These are phyloP conservation scores for Logfia minima DNA, from an alignment of 129 eudicot genomes.

Conservation along the genomic window DNA sequence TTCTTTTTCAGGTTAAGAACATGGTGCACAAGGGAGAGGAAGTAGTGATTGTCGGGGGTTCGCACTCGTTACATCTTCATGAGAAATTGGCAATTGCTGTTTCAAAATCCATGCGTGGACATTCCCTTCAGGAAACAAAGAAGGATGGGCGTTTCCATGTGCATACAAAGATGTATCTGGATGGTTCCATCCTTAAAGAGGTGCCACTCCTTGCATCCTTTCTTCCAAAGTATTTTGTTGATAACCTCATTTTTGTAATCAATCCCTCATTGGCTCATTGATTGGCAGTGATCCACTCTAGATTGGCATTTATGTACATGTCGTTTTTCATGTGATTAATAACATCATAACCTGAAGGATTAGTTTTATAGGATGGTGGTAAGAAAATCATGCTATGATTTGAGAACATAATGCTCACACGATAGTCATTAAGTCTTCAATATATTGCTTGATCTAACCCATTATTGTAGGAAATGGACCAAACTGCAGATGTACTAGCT, in stretches of 20 bases:
- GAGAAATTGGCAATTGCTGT: constrained; percentile 98
- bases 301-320: too few relatives aligned
- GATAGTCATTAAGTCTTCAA: not conserved
- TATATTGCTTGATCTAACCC: constrained; percentile 8
- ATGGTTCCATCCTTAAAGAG: constrained; percentile 98
- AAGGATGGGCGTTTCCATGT: constrained; percentile 98
- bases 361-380: too few relatives aligned
- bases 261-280: too few relatives aligned
- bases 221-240: too few relatives aligned
- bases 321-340: too few relatives aligned
- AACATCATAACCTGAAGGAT: too few relatives aligned
- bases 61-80: constrained; percentile 82
- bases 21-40: constrained; percentile 91
- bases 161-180: constrained; percentile 87
- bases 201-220: constrained; percentile 26
- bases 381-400: not conserved
- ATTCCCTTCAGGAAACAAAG: constrained; percentile 95
- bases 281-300: too few relatives aligned
- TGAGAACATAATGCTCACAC: not conserved
- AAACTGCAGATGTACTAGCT: constrained; percentile 98
- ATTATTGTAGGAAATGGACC: constrained; percentile 79
- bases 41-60: constrained; percentile 89
- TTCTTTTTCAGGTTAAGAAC: constrained; percentile 66
- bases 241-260: too few relatives aligned
- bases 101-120: constrained; percentile 91